These are phyloP conservation scores for Coix lacrymajobi DNA, from an alignment of 176 grass and related monocot genomes.

Conservation along the genomic window DNA sequence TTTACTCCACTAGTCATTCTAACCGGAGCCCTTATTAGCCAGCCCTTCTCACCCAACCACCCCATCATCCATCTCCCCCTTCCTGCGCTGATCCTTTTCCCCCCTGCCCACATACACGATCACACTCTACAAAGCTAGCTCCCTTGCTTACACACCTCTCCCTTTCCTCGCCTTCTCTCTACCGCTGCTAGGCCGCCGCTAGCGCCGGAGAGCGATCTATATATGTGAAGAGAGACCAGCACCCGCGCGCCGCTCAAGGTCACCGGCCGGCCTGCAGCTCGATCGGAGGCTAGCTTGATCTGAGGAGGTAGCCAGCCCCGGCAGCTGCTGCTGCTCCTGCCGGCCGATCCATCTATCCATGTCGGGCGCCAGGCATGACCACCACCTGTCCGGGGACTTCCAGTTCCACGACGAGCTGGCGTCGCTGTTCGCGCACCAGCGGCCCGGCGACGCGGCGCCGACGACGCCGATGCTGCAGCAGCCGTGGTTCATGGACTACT, in stretches of 20 bases:
- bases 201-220: slow-evolving; percentile 12
- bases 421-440: slow-evolving; percentile 55
- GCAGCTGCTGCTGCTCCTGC: not conserved
- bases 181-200: not conserved
- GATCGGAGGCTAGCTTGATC: not conserved
- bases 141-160: slow-evolving; percentile 25
- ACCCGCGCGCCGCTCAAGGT: not conserved
- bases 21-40: slow-evolving; percentile 16
- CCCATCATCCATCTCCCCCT: slow-evolving; percentile 1
- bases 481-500: slow-evolving; percentile 30
- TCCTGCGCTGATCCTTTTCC: slow-evolving; percentile 22
- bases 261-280: not conserved
- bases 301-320: not conserved
- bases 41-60: slow-evolving; percentile 35
- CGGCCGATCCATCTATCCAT: slow-evolving; percentile 13
- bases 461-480: slow-evolving; percentile 4
- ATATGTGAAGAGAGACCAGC: slow-evolving; percentile 22
- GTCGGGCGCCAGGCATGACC: slow-evolving; percentile 40
- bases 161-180: not conserved
- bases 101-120: not conserved
- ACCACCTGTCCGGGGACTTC: slow-evolving; percentile 36
- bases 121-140: slow-evolving; percentile 21
- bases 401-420: slow-evolving; percentile 60
- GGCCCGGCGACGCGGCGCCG: not conserved
- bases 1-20: not conserved